Evolutionary conservation across 208 protist genomes (phyloP).

Genomic region (Trypanosoma caninum): DNA sequence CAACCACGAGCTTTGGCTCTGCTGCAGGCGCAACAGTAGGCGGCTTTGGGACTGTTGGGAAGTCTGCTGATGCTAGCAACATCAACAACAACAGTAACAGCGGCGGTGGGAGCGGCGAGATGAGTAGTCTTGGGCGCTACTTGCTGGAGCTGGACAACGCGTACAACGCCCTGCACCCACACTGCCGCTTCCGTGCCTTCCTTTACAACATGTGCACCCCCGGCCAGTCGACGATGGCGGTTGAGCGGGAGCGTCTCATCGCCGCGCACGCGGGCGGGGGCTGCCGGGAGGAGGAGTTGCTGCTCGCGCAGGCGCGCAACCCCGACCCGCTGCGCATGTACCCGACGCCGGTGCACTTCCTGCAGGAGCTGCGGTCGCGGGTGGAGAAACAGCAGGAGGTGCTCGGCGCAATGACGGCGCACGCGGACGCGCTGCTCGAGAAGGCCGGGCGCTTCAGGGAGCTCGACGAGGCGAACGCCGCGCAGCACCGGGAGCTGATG

Average conservation of each 20-base stretch:
- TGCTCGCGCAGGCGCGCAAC: conserved; percentile 46
- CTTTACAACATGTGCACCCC: conserved; percentile 71
- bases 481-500: conserved; percentile 30
- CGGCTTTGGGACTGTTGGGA: conserved; percentile 14
- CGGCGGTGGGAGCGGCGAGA: background rate
- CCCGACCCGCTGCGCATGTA: conserved; percentile 55
- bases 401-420: conserved; percentile 29
- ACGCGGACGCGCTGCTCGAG: conserved; percentile 31
- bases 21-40: conserved; percentile 1
- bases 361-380: conserved; percentile 60
- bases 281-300: conserved; percentile 46
- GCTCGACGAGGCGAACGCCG: conserved; percentile 46
- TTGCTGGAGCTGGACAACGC: conserved; percentile 58
- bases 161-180: conserved; percentile 62
- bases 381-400: conserved; percentile 52
- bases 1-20: conserved; percentile 27
- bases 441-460: conserved; percentile 35
- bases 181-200: conserved; percentile 72
- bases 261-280: conserved; percentile 47
- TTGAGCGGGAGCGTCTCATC: conserved; percentile 68
- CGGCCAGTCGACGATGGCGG: conserved; percentile 40
- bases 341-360: conserved; percentile 62
- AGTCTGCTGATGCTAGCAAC: conserved; percentile 14
- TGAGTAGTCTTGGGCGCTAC: conserved; percentile 58
- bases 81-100: conserved; percentile 3